Conservation (phyloP, 306 rosid genomes). For the Senna siamea region DNA sequence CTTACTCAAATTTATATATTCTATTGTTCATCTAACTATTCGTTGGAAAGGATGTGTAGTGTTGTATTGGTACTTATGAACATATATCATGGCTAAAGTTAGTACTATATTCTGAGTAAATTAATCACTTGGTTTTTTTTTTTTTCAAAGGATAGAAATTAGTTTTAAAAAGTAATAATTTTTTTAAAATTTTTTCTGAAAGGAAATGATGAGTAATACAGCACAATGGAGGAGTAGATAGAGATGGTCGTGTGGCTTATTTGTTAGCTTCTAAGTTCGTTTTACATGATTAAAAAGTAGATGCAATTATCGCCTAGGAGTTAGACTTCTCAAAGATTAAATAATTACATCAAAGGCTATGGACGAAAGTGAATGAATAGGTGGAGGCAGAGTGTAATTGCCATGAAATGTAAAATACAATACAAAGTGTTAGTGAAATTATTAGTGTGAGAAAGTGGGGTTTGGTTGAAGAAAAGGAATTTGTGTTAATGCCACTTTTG, state of each 20-base stretch:
- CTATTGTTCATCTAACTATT: slow-evolving; percentile 7
- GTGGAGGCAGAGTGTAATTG: slow-evolving; percentile 14
- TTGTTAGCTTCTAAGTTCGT: slow-evolving; percentile 88
- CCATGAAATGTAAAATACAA: slow-evolving; percentile 37
- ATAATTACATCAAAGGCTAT: slow-evolving; percentile 35
- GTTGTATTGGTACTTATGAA: slow-evolving; percentile 26
- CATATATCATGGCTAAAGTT: not conserved
- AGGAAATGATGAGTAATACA: slow-evolving; percentile 2
- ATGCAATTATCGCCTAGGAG: slow-evolving; percentile 47
- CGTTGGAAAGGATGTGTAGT: slow-evolving; percentile 2
- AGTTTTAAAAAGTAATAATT: too few species aligned
- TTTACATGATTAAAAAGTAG: slow-evolving; percentile 69
- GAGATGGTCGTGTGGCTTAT: slow-evolving; percentile 33
- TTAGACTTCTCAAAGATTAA: slow-evolving; percentile 44
- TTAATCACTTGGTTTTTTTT: too few species aligned
- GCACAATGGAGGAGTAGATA: not conserved
- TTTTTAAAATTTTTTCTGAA: too few species aligned
- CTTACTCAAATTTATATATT: not conserved
- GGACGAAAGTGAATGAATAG: slow-evolving; percentile 28
- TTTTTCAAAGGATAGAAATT: too few species aligned
- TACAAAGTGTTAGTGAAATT: slow-evolving; percentile 35
- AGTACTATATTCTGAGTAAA: too few species aligned
- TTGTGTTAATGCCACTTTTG: slow-evolving; percentile 20
- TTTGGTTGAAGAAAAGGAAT: slow-evolving; percentile 58
- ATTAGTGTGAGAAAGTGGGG: slow-evolving; percentile 43